Evolutionary conservation across 129 eudicot genomes (phyloP), one percentile per base, ranked within the genome.

Genomic region (Flaveria robusta): DNA sequence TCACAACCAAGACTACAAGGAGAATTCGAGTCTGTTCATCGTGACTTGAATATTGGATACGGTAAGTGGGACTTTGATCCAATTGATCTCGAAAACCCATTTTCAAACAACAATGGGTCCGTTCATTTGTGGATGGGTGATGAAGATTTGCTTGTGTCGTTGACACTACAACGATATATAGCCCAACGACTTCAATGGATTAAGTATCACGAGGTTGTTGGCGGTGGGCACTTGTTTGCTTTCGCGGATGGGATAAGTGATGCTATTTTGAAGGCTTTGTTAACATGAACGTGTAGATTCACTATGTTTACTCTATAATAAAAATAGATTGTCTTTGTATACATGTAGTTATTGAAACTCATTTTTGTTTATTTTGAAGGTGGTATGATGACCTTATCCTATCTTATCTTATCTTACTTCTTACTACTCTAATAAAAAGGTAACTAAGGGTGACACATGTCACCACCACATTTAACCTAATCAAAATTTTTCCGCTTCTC

Each of bases 41-140:
- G 90, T 83, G 68, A 63, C 22, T 63, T 63, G 43, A 63, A 27
- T 14, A 29, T 63, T 6, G 43, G 68, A 15, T 63, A 27, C 68
- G 68, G 43, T 0, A 63, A 31, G 41, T 29, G 43, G 68, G 43
- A 63, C 8, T 63, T 63, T 27, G 68, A 63, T 63, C 68, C 68
- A 63, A 20, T 34, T 5, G 43, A 63, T 13, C n/a, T 63, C 18
- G 12, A 63, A 16, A 62, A 62, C 42, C 68, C 68, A 5, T 62
- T 29, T 27, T 43, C 20, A 6, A 6, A 14, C 9, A 29, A 63
- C 3, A 16, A 63, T 5, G 68, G 68, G 5, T 63, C 43, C 1
- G 43, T 63, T 47, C 92, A 90, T 69, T 18, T 90, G 14, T 90
- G 96, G 96, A 84, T 81, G 20, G 96, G 96, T 12, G 90, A 87